Evolutionary conservation across 805 yeast species (phyloP), one percentile per base, ranked within the genome.

Genomic region (Cyberlindnera maclurae): DNA sequence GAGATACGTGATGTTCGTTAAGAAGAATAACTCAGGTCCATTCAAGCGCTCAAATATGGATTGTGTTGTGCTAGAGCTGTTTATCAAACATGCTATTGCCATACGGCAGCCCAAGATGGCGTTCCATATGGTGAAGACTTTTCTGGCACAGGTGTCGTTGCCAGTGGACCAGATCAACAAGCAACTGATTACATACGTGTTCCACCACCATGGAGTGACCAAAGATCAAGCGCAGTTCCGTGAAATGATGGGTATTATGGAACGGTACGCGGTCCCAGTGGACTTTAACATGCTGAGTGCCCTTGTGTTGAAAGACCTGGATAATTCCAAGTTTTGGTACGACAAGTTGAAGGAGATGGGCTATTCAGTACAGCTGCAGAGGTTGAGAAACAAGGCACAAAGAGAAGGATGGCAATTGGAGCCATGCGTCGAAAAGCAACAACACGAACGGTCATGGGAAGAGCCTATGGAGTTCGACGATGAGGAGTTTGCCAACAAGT

Each of bases 281-380:
- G 46, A 46, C 29, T 46, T 46, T 37, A 39, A 40, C 27, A 33
- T 46, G 16, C 22, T 45, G n/a, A 33, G 45, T n/a, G 45, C 42
- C 2, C 29, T 46, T 16, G 36, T 37, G 4, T 31, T 29, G 36
- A 46, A 46, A 29, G 44, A 46, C 15, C 17, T 7, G 4, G 40
- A 34, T 2, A 36, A 41, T 12, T 40, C 41, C 12, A 38, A 41
- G 27, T 9, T 34, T 7, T 46, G 50, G 50, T 41, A 26, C 20
- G 29, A 39, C 5, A 38, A 31, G 29, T 12, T 46, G 28, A 30
- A 27, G 13, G 45, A 42, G 12, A 33, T 36, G 39, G 46, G 45
- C 18, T 43, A 34, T 16, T 2, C 28, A 8, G 30, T 43, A 4
- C 34, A 39, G 8, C 12, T 38, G 10, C 20, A 13, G 4, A 26